These are phyloP conservation scores for Fusarium sp. DNA, from an alignment of 2,329 filamentous ascomycete species.

Conservation along the genomic window DNA sequence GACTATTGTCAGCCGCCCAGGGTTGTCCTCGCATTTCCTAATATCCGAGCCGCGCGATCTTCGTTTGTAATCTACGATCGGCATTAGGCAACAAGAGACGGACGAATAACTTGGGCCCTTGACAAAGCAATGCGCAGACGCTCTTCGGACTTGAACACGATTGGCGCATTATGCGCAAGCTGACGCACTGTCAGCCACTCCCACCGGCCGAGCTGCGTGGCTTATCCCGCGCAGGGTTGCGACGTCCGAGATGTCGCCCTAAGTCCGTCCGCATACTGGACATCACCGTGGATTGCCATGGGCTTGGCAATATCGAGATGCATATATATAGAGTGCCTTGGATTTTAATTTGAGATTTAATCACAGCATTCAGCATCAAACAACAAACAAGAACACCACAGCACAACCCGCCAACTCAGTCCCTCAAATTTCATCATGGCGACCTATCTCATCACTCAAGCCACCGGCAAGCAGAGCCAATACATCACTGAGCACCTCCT, in stretches of 20 bases:
- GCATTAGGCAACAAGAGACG: background rate
- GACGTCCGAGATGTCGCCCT: background rate
- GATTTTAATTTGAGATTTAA: background rate
- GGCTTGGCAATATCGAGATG: background rate
- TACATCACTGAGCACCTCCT: slow-evolving; percentile 50
- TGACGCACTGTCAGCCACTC: background rate
- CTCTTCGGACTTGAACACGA: background rate
- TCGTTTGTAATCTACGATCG: background rate
- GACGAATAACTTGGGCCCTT: background rate
- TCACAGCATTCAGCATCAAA: background rate
- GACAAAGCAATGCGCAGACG: background rate
- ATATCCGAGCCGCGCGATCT: background rate
- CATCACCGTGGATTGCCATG: background rate
- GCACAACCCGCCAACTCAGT: background rate
- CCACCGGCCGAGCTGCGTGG: background rate
- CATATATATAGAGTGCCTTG: background rate
- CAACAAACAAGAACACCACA: background rate
- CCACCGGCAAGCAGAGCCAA: slow-evolving; percentile 50
- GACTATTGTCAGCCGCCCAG: background rate
- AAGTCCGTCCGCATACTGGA: background rate
- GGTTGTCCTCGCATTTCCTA: background rate
- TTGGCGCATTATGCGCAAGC: background rate
- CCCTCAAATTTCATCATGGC: slow-evolving; percentile 29
- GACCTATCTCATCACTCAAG: slow-evolving; percentile 52
- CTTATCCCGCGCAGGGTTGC: background rate